Base-by-base conservation (phyloP, 169 alveolate genomes). In the Plasmodium adleri region DNA sequence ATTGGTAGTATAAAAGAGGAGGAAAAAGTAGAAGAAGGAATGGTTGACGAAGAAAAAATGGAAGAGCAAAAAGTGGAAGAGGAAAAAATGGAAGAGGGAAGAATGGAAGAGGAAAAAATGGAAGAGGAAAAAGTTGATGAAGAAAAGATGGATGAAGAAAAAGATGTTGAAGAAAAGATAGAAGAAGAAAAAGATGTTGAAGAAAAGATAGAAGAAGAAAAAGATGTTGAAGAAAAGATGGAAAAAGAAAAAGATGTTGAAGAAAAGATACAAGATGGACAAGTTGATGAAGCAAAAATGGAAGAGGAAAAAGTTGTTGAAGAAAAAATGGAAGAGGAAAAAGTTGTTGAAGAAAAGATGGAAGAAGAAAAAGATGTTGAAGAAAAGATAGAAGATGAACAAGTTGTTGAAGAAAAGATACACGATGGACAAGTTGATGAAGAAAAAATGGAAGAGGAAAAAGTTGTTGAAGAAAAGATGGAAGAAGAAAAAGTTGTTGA, bases 1-100 rank as follows among this genome's bases (percentile, higher is more conserved):
- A 12, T 72, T 74, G 39, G 90, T 78, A 67, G 83, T 74, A 26
- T 92, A 91, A 60, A 49, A 70, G 71, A 28, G 73, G 74, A 58
- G 45, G 12, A 4, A 1, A 24, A 8, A 2, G 10, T n/a, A 9
- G 73, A 26, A 13, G 26, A 60, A 5, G 70, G 10, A 24, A 6
- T 17, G 12, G 1, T 15, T 3, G 26, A 10, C 8, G 47, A 24
- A 5, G 45, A 24, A 68, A 67, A 94, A 39, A 47, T 80, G 86
- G 85, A 9, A 4, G 80, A 71, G 7, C 28, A 0, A 15, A 26
- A 26, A 2, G 10, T 10, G 22, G 50, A 26, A 8, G 43, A 70
- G 17, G 78, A 12, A 2, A 52, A 49, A 24, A 2, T 12, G 24
- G 49, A 22, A 3, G 64, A 70, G 3, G 66, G 1, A 24, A 70